Evolutionary conservation across 1,284 basidiomycete species (phyloP).

Genomic region (Sanghuangporus baumii): DNA sequence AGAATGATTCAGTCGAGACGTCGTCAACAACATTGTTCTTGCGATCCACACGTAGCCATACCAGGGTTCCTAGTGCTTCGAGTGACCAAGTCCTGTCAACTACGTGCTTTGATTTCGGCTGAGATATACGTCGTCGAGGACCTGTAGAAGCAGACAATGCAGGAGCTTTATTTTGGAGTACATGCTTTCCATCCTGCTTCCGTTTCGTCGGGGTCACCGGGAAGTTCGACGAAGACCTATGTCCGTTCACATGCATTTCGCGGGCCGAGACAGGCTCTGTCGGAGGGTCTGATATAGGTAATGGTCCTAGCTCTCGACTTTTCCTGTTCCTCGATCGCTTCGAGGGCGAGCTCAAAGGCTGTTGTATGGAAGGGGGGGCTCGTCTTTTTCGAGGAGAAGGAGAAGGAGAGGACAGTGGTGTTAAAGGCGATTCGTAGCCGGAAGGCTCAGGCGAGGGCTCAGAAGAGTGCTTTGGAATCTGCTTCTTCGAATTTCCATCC

Average conservation of each 20-base stretch:
- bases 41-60: conserved; percentile 30
- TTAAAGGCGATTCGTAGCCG: conserved; percentile 20
- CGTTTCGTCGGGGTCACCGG: background rate
- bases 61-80: conserved; percentile 23
- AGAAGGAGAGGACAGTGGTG: conserved; percentile 26
- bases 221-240: background rate
- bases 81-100: conserved; percentile 10
- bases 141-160: conserved; percentile 32
- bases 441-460: background rate
- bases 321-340: conserved; percentile 1
- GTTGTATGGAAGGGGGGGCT: background rate
- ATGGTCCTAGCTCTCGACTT: background rate
- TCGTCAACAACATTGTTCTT: conserved; percentile 11
- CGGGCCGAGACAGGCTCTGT: background rate
- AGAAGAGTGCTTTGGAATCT: conserved; percentile 1
- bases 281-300: background rate
- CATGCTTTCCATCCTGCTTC: background rate
- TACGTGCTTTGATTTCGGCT: conserved; percentile 10
- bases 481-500: background rate
- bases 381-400: conserved; percentile 20
- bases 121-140: background rate
- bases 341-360: conserved; percentile 2
- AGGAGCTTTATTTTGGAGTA: conserved; percentile 28
- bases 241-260: background rate
- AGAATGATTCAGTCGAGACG: conserved; percentile 23